Evolutionary conservation across 495 filamentous ascomycete genomes (phyloP).

Genomic region (Aspergillus mulundensis): DNA sequence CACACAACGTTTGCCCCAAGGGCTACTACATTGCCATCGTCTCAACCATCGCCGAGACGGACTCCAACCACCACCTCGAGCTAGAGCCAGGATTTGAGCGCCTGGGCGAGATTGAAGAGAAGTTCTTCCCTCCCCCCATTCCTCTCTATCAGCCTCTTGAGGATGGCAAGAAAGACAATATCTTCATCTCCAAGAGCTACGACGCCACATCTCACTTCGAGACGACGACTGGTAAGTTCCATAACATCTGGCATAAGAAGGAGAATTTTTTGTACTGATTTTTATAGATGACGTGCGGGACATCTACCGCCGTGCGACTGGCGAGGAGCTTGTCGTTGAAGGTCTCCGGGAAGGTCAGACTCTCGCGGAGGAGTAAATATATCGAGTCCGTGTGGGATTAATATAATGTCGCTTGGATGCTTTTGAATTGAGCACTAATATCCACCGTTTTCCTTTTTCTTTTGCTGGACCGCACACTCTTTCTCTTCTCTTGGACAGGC

Average conservation of each 20-base stretch:
- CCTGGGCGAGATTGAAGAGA: conserved; percentile 91
- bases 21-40: conserved; percentile 99
- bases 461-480: conserved; percentile 3
- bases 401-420: conserved; percentile 31
- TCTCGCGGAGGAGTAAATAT: conserved; percentile 46
- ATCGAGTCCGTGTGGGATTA: conserved; percentile 14
- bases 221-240: conserved; percentile 64
- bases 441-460: conserved; percentile 23
- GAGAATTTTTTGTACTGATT: neutral
- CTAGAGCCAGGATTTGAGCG: conserved; percentile 91
- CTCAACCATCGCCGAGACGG: conserved; percentile 90
- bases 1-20: conserved; percentile 98
- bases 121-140: conserved; percentile 90
- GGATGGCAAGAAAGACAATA: conserved; percentile 79
- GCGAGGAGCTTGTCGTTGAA: conserved; percentile 75
- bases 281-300: conserved; percentile 80
- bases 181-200: conserved; percentile 98
- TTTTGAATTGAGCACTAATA: conserved; percentile 29
- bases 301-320: conserved; percentile 82
- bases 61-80: conserved; percentile 91
- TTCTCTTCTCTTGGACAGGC: neutral
- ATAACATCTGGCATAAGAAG: neutral
- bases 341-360: conserved; percentile 50
- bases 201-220: conserved; percentile 98
- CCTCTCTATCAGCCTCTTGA: conserved; percentile 90